Conservation (phyloP, 176 grass and related monocot genomes). For the Eragrostis curvula region DNA sequence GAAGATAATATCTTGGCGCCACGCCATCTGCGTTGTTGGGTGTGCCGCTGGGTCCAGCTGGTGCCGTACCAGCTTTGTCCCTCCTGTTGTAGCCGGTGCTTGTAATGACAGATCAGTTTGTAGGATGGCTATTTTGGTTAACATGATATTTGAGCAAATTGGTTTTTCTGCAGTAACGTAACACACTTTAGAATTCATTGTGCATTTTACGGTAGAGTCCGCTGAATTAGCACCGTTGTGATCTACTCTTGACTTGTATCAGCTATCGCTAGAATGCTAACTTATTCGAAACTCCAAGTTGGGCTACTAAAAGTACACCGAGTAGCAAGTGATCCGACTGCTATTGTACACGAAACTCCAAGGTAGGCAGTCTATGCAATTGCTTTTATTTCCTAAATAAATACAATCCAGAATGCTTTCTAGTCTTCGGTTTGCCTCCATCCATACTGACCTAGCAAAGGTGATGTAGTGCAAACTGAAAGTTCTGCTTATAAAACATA, state of each 20-base stretch:
- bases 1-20: too few species aligned
- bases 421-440: not conserved
- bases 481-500: not conserved
- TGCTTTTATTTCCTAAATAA: not conserved
- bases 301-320: not conserved
- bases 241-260: not conserved
- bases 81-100: too few species aligned
- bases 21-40: too few species aligned
- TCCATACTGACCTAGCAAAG: not conserved
- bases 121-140: not conserved
- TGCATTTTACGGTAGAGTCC: not conserved
- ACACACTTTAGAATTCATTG: not conserved
- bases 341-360: not conserved
- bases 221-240: not conserved
- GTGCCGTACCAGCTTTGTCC: too few species aligned
- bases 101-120: too few species aligned
- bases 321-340: not conserved
- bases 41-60: too few species aligned
- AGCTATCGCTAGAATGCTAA: not conserved
- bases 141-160: not conserved
- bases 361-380: not conserved
- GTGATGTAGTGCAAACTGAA: not conserved
- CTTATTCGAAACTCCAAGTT: not conserved
- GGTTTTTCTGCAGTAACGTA: too few species aligned
- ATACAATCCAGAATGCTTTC: not conserved